Evolutionary conservation across 306 rosid species (phyloP), one percentile per base, ranked within the genome.

Genomic region (Cucurbita maxima): DNA sequence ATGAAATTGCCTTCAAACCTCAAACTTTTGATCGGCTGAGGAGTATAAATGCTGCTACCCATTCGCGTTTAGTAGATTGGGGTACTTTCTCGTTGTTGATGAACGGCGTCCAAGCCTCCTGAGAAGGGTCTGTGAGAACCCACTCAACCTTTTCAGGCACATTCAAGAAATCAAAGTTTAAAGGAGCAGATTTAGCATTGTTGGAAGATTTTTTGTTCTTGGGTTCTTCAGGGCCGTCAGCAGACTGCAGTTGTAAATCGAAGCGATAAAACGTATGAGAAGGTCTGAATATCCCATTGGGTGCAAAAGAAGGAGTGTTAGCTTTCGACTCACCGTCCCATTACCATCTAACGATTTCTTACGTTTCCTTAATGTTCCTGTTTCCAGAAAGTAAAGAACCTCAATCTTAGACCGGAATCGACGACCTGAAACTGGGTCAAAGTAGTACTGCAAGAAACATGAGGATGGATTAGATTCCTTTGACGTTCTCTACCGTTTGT

Each of bases 391-490:
- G 80, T 76, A 81, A 4, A 80, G 81, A 71, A 86, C 90, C 76
- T 86, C 90, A 9, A 76, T 80, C 84, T 76, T 86, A 20, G 90
- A 86, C 56, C 90, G 85, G 79, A 86, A 86, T 61, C 81, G 81
- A 54, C 80, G 80, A 53, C 83, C 73, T 19, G 90, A 84, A 14
- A 22, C 71, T 58, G 88, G 88, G 69, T 86, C 81, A 16, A 73
- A 19, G 80, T 84, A 86, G 82, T 86, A 86, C 90, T 86, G 88
- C 85, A 82, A 16, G 40, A 53, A 15, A 81, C 36, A 80, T 15
- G 69, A 16, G 54, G 14, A 64, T 51, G 71, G 22, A 63, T 71
- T 38, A 75, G 76, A 37, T 47, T 69, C 22, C 22, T 25, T 47
- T 30, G 8, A 11, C 72, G 44, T 43, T 66, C 38, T 19, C 19